Evolutionary conservation across 2,329 filamentous ascomycete species (phyloP).

Genomic region (Talaromyces sp.): DNA sequence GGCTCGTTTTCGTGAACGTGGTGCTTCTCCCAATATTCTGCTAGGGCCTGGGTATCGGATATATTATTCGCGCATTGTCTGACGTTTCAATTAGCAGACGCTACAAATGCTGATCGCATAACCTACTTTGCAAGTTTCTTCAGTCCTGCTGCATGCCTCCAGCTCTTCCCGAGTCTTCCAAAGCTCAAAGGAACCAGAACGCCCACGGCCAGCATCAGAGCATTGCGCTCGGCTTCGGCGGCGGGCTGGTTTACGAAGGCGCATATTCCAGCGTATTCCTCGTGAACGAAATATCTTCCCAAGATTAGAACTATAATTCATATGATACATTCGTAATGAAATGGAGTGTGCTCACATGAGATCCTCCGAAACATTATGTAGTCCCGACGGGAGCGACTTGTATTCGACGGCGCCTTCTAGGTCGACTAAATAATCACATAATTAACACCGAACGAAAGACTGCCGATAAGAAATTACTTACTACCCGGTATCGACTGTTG

Average conservation of each 20-base stretch:
- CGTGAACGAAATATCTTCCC: conserved; percentile 86
- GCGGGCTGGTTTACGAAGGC: conserved; percentile 85
- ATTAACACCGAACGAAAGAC: not conserved
- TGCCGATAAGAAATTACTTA: conserved; percentile 34
- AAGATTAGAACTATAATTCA: not conserved
- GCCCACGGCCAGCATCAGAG: conserved; percentile 88
- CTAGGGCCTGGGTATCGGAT: conserved; percentile 61
- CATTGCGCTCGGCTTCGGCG: conserved; percentile 75
- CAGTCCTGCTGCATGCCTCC: conserved; percentile 77
- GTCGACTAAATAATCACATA: conserved; percentile 40
- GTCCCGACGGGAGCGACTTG: conserved; percentile 89
- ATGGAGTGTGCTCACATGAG: conserved; percentile 52
- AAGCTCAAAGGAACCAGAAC: conserved; percentile 81
- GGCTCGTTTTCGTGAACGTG: conserved; percentile 38
- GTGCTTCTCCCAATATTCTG: conserved; percentile 71
- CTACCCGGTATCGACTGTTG: conserved; percentile 68
- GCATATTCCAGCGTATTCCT: conserved; percentile 78
- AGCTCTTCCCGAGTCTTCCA: conserved; percentile 80
- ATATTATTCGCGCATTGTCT: conserved; percentile 62
- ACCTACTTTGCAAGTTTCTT: conserved; percentile 69
- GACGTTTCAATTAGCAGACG: conserved; percentile 20
- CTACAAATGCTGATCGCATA: not conserved
- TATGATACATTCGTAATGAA: conserved; percentile 18
- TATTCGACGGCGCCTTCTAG: conserved; percentile 90
- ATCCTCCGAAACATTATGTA: conserved; percentile 85